Evolutionary conservation across 2,329 filamentous ascomycete genomes (phyloP), one percentile per base, ranked within the genome.

Genomic region (Colletotrichum neosansevieriae): DNA sequence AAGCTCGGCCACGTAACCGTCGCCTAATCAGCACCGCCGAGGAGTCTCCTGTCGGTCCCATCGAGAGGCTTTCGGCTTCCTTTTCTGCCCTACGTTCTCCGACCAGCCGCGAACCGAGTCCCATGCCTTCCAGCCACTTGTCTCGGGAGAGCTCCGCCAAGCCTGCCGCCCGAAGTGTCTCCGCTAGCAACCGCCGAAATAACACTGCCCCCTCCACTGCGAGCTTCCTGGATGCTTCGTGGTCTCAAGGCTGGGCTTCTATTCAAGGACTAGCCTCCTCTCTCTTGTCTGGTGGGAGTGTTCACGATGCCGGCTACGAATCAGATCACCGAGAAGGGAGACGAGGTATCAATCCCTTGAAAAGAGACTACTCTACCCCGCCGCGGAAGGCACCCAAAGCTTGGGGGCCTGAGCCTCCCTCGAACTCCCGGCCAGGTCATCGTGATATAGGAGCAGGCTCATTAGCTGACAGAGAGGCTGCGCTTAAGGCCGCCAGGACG

Each of bases 361-460:
- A 63, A 42, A 61, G 67, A 38, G 67, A 69, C 29, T 69, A 62
- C 29, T 67, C 63, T 34, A 69, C 63, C 12, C 57, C 67, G 34
- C 67, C 63, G 38, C 67, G 71, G 5, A 76, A 73, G 50, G 74
- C 73, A 29, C 71, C 76, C 4, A 74, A 73, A 34, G 76, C 76
- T 15, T 89, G 87, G 86, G 86, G 86, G 0, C 86, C 86, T 4
- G 77, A 78, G 6, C 84, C 84, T n/a, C 82, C 82, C 3, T 71
- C 70, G 11, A 76, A 76, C 63, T 58, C 73, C 36, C 77, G 77
- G 44, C 82, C 83, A 2, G 76, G 76, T 5, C 74, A 83, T 29
- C 76, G 80, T 42, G 84, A 86, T 62, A 85, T 89, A 57, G 88
- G 84, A 0, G 82, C 83, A 12, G 88, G 88, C 9, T 86, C 85